Evolutionary conservation across 306 rosid genomes (phyloP).

Genomic region (Prunus salicina): DNA sequence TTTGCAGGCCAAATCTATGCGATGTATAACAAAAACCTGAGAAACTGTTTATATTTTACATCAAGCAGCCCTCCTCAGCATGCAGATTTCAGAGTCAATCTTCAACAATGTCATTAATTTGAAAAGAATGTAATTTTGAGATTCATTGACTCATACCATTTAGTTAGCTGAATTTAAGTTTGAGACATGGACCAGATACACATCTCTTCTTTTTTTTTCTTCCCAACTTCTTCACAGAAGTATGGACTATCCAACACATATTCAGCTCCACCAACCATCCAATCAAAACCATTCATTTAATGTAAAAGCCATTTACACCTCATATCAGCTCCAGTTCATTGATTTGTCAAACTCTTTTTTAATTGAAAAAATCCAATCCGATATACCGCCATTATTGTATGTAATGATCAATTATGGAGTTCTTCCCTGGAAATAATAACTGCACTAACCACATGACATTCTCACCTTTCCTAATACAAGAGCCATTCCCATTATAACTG

Average conservation of each 20-base stretch:
- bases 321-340: neutral
- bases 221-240: neutral
- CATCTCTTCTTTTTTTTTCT: neutral
- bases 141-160: neutral
- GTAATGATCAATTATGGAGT: neutral
- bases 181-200: neutral
- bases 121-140: neutral
- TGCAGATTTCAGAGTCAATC: neutral
- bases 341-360: neutral
- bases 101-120: neutral
- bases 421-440: slow-evolving; percentile 21
- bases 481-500: slow-evolving; percentile 99
- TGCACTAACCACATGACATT: slow-evolving; percentile 1
- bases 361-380: neutral
- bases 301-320: neutral
- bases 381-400: neutral
- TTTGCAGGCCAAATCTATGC: neutral
- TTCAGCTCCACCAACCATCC: neutral
- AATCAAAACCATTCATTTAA: neutral
- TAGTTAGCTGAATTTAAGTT: neutral
- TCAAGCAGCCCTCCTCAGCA: neutral
- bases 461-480: slow-evolving; percentile 94
- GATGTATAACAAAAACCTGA: neutral
- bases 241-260: neutral
- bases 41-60: neutral